A percentile compares a stretch with the other conserved stretches of the same genome.
Conservation (phyloP, 139 green algal species). For the Diplosphaera chodatii region DNA sequence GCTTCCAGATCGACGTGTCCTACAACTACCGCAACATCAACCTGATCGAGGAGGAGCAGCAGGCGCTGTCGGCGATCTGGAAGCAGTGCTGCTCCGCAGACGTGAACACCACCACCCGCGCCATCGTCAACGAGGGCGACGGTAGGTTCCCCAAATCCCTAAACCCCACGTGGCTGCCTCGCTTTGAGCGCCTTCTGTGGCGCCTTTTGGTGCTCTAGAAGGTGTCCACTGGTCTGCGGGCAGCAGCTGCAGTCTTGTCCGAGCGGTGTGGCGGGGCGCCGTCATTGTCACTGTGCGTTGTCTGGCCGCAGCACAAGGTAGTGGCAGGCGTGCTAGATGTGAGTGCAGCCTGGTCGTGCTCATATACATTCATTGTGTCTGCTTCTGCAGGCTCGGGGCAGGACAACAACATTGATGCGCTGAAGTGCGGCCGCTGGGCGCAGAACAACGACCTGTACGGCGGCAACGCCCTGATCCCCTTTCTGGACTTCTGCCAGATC, state of each 20-base stretch:
- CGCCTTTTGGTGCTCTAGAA: too few species aligned
- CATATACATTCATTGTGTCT: too few species aligned
- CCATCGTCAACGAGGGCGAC: background rate
- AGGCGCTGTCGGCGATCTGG: background rate
- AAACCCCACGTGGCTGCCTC: too few species aligned
- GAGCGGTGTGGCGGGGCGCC: too few species aligned
- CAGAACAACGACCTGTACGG: background rate
- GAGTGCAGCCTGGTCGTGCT: too few species aligned
- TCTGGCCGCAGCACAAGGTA: too few species aligned
- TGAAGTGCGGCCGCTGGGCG: background rate
- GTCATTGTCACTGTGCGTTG: too few species aligned
- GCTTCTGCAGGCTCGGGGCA: background rate
- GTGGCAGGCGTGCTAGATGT: too few species aligned
- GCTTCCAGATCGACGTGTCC: background rate
- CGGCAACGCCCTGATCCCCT: background rate
- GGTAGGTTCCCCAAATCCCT: too few species aligned
- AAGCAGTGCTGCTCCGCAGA: background rate
- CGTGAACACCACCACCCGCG: background rate
- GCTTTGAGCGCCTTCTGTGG: too few species aligned
- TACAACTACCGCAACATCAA: conserved; percentile 1
- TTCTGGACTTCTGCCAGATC: background rate
- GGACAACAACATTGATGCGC: background rate
- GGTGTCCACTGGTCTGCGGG: too few species aligned
- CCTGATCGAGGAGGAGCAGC: background rate
- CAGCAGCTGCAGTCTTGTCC: too few species aligned